Evolutionary conservation across 2,329 filamentous ascomycete genomes (phyloP).

Genomic region (Talaromyces sp.): DNA sequence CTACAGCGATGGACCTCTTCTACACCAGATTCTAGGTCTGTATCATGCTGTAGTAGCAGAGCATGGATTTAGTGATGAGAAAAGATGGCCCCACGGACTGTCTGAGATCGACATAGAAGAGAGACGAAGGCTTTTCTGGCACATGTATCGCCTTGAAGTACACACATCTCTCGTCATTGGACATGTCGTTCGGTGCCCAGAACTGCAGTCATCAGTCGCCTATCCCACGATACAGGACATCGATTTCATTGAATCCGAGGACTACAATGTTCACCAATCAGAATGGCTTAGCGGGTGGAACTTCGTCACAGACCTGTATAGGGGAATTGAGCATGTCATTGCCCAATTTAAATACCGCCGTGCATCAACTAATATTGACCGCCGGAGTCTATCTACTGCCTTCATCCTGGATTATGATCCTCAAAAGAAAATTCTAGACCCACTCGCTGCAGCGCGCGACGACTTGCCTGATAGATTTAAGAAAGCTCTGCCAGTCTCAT

Average conservation of each 20-base stretch:
- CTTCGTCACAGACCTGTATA: slow-evolving; percentile 10
- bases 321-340: slow-evolving; percentile 9
- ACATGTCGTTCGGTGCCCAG: slow-evolving; percentile 8
- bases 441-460: slow-evolving; percentile 2
- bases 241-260: not conserved
- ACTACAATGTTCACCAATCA: not conserved
- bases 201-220: slow-evolving; percentile 5
- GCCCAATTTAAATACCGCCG: slow-evolving; percentile 8
- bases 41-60: slow-evolving; percentile 9
- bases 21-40: slow-evolving; percentile 5
- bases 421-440: slow-evolving; percentile 6
- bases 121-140: slow-evolving; percentile 6
- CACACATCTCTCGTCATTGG: slow-evolving; percentile 10
- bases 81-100: slow-evolving; percentile 4
- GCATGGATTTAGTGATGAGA: slow-evolving; percentile 6
- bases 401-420: slow-evolving; percentile 9
- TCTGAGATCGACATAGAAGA: slow-evolving; percentile 1
- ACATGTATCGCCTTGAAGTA: slow-evolving; percentile 11
- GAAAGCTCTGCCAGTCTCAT: slow-evolving; percentile 8
- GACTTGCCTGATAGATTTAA: slow-evolving; percentile 6
- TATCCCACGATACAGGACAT: slow-evolving; percentile 8
- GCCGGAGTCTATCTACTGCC: slow-evolving; percentile 3
- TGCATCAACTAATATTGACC: not conserved
- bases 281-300: slow-evolving; percentile 12
- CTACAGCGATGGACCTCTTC: slow-evolving; percentile 7